Base-by-base conservation (phyloP, 1,284 basidiomycete species). In the Malassezia pachydermatis region DNA sequence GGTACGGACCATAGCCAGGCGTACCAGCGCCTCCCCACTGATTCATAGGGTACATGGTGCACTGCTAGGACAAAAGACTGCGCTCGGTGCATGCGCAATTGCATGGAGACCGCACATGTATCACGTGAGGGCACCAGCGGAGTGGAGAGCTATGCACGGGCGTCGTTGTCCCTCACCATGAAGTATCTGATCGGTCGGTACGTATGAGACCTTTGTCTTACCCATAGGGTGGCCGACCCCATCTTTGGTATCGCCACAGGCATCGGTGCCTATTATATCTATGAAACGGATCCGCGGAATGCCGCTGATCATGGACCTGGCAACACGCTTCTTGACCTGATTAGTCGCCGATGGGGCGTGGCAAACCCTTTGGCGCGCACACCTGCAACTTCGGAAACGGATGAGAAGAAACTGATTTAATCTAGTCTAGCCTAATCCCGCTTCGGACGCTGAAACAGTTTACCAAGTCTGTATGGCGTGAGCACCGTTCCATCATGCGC, bases 261-360 rank as follows among this genome's bases (percentile, higher is more conserved):
- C 13, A 51, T 66, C 2, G 58, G 63, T 30, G 67, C 67, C 32
- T 70, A 67, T 49, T 54, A 51, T 10, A 54, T 70, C 29, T 70
- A 63, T 61, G 67, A 70, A 52, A 58, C 58, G 40, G 67, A 70
- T 36, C 41, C 41, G 0, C 53, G 60, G 25, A 70, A 70, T 42
- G 55, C 56, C 1, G 41, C 48, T 20, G 55, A 58, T 16, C 58
- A 61, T n/a, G 63, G 63, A 9, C 23, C 50, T 11, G 65, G 65
- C 0, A 47, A 62, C 3, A 45, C 49, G 16, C 58, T 70, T 2
- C 29, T 45, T 4, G 63, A 67, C 5, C 54, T 69, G 1, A 38
- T 64, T 5, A 41, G 30, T 17, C 54, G 65, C 5, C 54, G 56
- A 25, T 30, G 57, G 4, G 41, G 41, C 14, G 20, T 33, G 8